A percentile compares a stretch with the other conserved stretches of the same genome.
Conservation (phyloP, 176 grass and related monocot genomes). For the Zea mays region Zm-B73-REFERENCE-NAM-5.0 NC_050100.1:221374001-221374500, state of each 20-base stretch:
- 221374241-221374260: not conserved
- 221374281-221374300: slow-evolving; percentile 85
- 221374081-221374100: slow-evolving; percentile 87
- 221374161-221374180: slow-evolving; percentile 84
- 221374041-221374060: slow-evolving; percentile 93
- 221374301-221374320: slow-evolving; percentile 83
- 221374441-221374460: slow-evolving; percentile 22
- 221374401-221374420: slow-evolving; percentile 46
- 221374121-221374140: slow-evolving; percentile 93
- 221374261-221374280: slow-evolving; percentile 57
- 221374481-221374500: slow-evolving; percentile 67
- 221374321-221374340: slow-evolving; percentile 86
- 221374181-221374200: slow-evolving; percentile 5
- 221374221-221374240: not conserved
- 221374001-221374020: slow-evolving; percentile 90
- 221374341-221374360: slow-evolving; percentile 50
- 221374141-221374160: slow-evolving; percentile 96
- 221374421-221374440: slow-evolving; percentile 63
- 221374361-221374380: slow-evolving; percentile 74
- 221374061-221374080: slow-evolving; percentile 96
- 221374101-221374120: slow-evolving; percentile 92
- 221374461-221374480: slow-evolving; percentile 79
- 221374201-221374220: not conserved
- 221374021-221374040: slow-evolving; percentile 85
- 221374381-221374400: slow-evolving; percentile 13